Base-by-base conservation (phyloP, 78 protist species). In the Dictyostelium citrinum region DNA sequence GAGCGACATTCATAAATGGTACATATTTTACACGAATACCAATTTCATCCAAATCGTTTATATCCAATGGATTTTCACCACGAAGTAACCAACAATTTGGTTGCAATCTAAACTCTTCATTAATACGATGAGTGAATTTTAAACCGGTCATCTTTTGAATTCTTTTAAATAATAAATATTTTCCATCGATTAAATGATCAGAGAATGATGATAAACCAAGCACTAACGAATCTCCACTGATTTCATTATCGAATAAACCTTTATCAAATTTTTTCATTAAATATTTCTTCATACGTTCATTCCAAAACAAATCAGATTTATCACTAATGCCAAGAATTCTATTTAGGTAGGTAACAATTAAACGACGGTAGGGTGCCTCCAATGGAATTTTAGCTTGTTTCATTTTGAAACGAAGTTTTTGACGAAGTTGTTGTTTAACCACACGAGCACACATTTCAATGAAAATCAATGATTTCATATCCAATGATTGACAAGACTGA, bases 361-460 rank as follows among this genome's bases (percentile, higher is more conserved):
- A 29, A 17, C 96, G 16, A 24, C 96, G 64, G 29, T 94, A 94
- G 1, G 96, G 96, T 10, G 91, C 96, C 14, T 94, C 96, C 24
- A 94, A 41, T 12, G 96, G 96, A 0, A 94, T 80, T 51, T 72
- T 77, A 0, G 92, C 95, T 45, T 77, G 90, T 24, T 86, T 70
- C 96, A 94, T 94, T 58, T 77, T 88, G 64, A 33, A 84, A 20
- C 97, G 7, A 29, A 95, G 90, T n/a, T 95, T 88, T 41, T 77
- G 90, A 31, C 95, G 51, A 12, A 95, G 37, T 37, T 90, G 86
- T 60, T 95, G 93, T 29, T 95, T 95, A 58, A 95, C 61, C 1
- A 83, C 94, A 31, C 97, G 61, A 0, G 97, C 95, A 68, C 84
- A 82, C 95, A 95, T 95, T 49, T 95, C 97, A 14, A 95, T 82